Conservation (phyloP, 2,329 filamentous ascomycete species). For the Alternaria sp. region DNA sequence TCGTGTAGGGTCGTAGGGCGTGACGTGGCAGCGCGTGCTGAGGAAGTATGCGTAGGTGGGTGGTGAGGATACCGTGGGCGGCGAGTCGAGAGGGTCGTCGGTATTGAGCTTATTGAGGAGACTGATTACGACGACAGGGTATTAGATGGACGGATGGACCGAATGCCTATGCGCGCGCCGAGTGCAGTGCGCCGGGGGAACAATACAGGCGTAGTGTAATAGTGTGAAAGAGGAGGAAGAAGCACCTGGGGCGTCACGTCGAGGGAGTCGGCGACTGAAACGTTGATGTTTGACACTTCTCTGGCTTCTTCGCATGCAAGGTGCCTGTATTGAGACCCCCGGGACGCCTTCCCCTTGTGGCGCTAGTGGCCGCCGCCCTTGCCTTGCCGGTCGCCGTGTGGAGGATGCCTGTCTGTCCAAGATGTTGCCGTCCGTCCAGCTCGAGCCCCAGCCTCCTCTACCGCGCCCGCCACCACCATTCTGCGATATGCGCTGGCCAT, state of each 20-base stretch:
- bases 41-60: background rate
- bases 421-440: background rate
- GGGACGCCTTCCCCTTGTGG: slow-evolving; percentile 4
- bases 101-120: slow-evolving; percentile 24
- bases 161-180: background rate
- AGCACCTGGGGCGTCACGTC: background rate
- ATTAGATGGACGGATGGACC: background rate
- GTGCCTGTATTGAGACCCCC: background rate
- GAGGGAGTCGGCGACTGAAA: slow-evolving; percentile 1
- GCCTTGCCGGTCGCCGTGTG: background rate
- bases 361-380: slow-evolving; percentile 3
- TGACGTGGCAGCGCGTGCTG: background rate
- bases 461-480: slow-evolving; percentile 21
- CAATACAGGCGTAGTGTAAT: background rate
- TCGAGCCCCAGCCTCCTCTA: slow-evolving; percentile 14
- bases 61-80: slow-evolving; percentile 16
- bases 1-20: background rate
- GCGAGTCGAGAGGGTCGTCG: slow-evolving; percentile 9
- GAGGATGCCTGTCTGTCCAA: slow-evolving; percentile 6
- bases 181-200: background rate
- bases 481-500: slow-evolving; percentile 25
- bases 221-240: slow-evolving; percentile 1
- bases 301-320: slow-evolving; percentile 1
- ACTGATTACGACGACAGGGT: slow-evolving; percentile 9
- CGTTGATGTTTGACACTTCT: slow-evolving; percentile 8